Evolutionary conservation across 2,329 filamentous ascomycete genomes (phyloP), one percentile per base, ranked within the genome.

Genomic region (Knufia fluminis): DNA sequence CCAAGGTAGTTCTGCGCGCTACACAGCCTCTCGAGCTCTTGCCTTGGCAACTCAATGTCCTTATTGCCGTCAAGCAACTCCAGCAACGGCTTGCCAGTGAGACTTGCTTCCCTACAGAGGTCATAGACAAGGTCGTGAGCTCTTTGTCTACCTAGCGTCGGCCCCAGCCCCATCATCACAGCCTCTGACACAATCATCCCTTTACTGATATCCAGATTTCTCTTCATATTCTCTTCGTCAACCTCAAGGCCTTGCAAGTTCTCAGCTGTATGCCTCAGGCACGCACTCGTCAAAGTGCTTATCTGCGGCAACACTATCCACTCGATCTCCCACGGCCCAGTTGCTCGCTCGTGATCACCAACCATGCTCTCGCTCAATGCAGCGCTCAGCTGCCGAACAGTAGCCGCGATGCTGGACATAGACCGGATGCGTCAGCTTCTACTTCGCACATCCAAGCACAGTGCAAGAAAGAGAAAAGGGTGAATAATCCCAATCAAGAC

Each of bases 301-400:
- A 70, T 72, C 48, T 74, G 70, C 0, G 76, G 76, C 0, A 79
- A 60, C 4, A 76, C 74, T 7, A 73, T 71, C 76, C 76, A 80
- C 55, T 80, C 77, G 4, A 79, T 63, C 62, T 79, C 75, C 77
- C 77, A 79, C 0, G 76, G 76, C 0, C 77, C 76, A 3, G 73
- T 76, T 1, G 75, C 75, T 1, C 77, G 70, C 57, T 79, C 77
- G 49, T 78, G 78, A 54, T 79, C 77, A 1, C 70, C 70, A 0
- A 79, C 72, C 76, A 79, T 78, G 2, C 68, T 74, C 53, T 79
- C 76, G 1, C 78, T 68, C 0, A 73, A 71, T 3, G 78, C 63
- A 0, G 71, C 66, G 0, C 75, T 74, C 50, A 78, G 71, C 0
- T 74, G 70, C 4, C 75, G 67, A 0, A 79, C 64, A 9, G 77